These are phyloP conservation scores for Geotrichum cucujoidarum DNA, from an alignment of 1,139 yeast genomes.

Conservation along the genomic window DNA sequence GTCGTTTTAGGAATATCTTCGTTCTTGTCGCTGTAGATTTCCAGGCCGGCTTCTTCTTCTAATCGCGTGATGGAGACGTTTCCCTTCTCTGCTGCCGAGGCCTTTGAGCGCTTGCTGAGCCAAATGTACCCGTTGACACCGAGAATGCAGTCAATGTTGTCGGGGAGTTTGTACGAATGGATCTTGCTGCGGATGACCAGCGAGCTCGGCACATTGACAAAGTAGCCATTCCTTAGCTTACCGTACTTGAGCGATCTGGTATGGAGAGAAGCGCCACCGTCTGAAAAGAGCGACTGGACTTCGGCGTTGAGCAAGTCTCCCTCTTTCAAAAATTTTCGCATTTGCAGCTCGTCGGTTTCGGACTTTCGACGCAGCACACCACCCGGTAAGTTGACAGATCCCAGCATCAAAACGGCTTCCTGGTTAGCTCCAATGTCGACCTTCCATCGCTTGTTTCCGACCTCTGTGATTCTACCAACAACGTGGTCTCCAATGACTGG, in stretches of 20 bases:
- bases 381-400: conserved; percentile 95
- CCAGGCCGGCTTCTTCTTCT: conserved; percentile 94
- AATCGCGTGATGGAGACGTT: conserved; percentile 70
- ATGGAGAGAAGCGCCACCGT: conserved; percentile 91
- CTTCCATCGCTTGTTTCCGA: conserved; percentile 91
- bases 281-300: conserved; percentile 82
- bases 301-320: conserved; percentile 97
- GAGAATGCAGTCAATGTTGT: conserved; percentile 79
- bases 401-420: conserved; percentile 87
- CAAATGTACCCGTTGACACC: conserved; percentile 96
- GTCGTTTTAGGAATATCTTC: conserved; percentile 60
- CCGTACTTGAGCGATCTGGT: conserved; percentile 95
- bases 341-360: conserved; percentile 92
- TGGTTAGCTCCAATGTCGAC: conserved; percentile 94
- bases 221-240: conserved; percentile 85
- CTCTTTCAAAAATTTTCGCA: conserved; percentile 90
- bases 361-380: conserved; percentile 91
- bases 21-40: conserved; percentile 87
- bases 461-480: conserved; percentile 91
- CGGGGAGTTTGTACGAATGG: conserved; percentile 83
- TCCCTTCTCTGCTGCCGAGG: conserved; percentile 34
- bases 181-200: conserved; percentile 78
- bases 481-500: conserved; percentile 98
- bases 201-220: conserved; percentile 74
- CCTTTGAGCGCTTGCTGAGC: conserved; percentile 67